Base-by-base conservation (phyloP, 441 rosid species). In the Cnidoscolus chayamansa region DNA sequence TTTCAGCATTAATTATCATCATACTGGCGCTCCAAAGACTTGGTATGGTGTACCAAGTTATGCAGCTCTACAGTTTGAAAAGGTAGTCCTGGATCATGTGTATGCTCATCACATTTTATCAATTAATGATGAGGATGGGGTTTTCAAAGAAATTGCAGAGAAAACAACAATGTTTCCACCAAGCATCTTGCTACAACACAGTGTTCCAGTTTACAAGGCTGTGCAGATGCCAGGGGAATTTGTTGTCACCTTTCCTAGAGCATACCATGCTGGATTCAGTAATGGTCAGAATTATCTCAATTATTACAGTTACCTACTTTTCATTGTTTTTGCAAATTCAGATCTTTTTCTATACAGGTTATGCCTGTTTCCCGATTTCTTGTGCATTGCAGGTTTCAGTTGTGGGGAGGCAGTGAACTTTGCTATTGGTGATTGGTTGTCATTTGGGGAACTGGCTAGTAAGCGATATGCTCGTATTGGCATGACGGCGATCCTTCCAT, bases 91-190 rank as follows among this genome's bases (percentile, higher is more conserved):
- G 63, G 76, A 85, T 25, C 83, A 74, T 60, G 84, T 87, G 37
- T 85, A 78, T 59, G 3, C 73, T 7, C 55, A 65, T 10, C 65
- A 76, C 2, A 71, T 78, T 25, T 67, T 80, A 17, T 76, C 74
- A 7, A 37, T 49, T 45, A 69, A 15, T 11, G 74, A 75, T 45
- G 86, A 76, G 64, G 84, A 79, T 32, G 81, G 81, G 65, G 84
- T 77, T 73, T 81, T 81, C 40, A 72, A 74, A 16, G 68, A 73
- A 49, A 68, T 87, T 32, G 61, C 75, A 9, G 78, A 67, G 55
- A 87, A 85, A 72, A 84, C 87, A 61, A 85, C 86, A 16, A 60
- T 84, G 70, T 87, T 85, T 67, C 81, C 86, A 37, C 89, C 87
- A 12, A 77, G 51, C 9, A 72, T 82, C 54, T 72, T 84, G 82